Conservation (phyloP, 192 early-diverging fungal genomes). For the Backusella psychrophila region DNA sequence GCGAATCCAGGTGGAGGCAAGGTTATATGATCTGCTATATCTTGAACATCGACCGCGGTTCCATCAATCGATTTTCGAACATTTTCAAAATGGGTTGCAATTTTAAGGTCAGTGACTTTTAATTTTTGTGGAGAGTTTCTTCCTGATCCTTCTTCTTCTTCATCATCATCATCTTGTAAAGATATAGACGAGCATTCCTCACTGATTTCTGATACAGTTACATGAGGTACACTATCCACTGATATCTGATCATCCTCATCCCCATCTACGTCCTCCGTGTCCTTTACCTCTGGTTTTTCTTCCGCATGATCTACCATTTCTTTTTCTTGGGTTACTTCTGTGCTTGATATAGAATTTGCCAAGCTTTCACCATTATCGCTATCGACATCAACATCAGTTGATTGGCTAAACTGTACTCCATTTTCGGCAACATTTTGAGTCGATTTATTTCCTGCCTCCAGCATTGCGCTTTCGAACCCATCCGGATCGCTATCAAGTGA, state of each 20-base stretch:
- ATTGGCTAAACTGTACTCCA: not conserved
- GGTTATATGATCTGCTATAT: constrained; percentile 33
- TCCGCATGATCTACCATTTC: not conserved
- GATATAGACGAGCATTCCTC: not conserved
- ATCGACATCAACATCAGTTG: not conserved
- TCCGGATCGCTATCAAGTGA: not conserved
- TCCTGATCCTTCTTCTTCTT: not conserved
- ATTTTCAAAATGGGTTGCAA: constrained; percentile 9
- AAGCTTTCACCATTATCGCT: not conserved
- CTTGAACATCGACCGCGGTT: not conserved
- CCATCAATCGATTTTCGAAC: constrained; percentile 14
- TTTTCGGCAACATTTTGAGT: not conserved
- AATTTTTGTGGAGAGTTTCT: not conserved
- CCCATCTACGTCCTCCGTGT: not conserved
- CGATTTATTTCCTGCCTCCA: not conserved
- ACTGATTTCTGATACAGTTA: not conserved
- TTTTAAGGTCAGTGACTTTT: not conserved
- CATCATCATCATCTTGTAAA: not conserved
- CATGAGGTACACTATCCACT: not conserved
- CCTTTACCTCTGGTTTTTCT: not conserved
- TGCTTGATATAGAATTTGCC: not conserved
- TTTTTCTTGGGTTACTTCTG: not conserved
- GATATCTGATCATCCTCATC: not conserved
- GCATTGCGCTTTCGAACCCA: not conserved
- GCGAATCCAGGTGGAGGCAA: constrained; percentile 30